phyloP scores from a whole-genome alignment of 2,329 filamentous ascomycete genomes.

The Didymella pomorum region DNA sequence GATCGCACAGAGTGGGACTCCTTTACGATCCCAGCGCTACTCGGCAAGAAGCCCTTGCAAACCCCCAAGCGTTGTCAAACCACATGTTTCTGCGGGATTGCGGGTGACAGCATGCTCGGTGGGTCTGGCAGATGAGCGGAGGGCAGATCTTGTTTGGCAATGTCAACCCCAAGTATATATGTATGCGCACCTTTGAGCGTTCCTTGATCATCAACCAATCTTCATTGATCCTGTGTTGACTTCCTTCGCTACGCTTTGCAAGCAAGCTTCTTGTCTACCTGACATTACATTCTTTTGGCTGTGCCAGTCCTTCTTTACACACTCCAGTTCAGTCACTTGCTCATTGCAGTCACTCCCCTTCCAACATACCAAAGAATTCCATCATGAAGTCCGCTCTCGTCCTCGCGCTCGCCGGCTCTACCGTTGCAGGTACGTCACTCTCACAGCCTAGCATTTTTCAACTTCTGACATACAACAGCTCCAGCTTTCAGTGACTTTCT shows the following conservation, averaged over 20 bases:
- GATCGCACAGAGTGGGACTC: constrained; percentile 14
- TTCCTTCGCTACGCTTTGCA: constrained; percentile 22
- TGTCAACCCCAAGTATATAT: constrained; percentile 25
- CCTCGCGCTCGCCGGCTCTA: constrained; percentile 34
- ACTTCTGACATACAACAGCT: constrained; percentile 14
- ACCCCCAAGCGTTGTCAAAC: constrained; percentile 21
- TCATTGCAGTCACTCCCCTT: not conserved
- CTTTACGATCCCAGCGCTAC: constrained; percentile 15
- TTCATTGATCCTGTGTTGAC: constrained; percentile 21
- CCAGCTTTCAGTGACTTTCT: constrained; percentile 23
- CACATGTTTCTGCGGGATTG: constrained; percentile 17
- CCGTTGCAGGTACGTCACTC: constrained; percentile 27
- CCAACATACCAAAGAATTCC: constrained; percentile 1
- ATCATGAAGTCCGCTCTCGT: constrained; percentile 37
- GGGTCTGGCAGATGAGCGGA: constrained; percentile 22
- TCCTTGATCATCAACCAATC: constrained; percentile 20
- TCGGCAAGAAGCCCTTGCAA: constrained; percentile 13
- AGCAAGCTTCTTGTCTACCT: constrained; percentile 20
- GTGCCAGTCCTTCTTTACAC: constrained; percentile 21
- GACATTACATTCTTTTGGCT: constrained; percentile 28
- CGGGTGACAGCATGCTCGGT: constrained; percentile 9
- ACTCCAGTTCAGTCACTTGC: constrained; percentile 9
- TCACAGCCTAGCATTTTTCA: not conserved
- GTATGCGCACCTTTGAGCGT: not conserved
- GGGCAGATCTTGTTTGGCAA: constrained; percentile 18